These are phyloP conservation scores for Camelina sativa DNA, from an alignment of 345 rosid species.

Conservation along the genomic window DNA sequence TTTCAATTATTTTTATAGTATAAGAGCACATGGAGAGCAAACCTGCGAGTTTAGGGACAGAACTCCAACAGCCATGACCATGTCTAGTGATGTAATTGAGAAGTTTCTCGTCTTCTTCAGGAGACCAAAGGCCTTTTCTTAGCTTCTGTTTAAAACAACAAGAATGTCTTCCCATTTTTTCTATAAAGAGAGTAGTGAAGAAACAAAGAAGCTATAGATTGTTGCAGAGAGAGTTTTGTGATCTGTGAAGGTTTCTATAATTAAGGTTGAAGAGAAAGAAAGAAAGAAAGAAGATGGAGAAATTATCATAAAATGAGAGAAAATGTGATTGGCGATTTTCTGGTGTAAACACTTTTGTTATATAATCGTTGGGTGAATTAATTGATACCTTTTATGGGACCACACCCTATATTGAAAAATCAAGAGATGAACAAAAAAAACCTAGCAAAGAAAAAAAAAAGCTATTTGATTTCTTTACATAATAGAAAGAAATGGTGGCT, in stretches of 20 bases:
- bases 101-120: constrained; percentile 88
- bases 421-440: constrained; percentile 26
- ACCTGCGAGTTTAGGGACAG: constrained; percentile 90
- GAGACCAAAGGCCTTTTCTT: constrained; percentile 93
- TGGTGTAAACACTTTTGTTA: constrained; percentile 39
- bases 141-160: constrained; percentile 77
- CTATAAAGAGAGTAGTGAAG: background rate
- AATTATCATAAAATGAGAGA: constrained; percentile 32
- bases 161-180: constrained; percentile 74
- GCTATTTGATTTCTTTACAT: constrained; percentile 17
- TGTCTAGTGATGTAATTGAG: constrained; percentile 68
- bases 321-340: constrained; percentile 41
- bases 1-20: background rate
- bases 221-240: constrained; percentile 27
- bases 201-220: constrained; percentile 19
- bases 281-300: constrained; percentile 25
- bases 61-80: constrained; percentile 92
- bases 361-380: constrained; percentile 42
- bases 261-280: constrained; percentile 15
- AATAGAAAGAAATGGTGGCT: background rate
- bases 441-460: constrained; percentile 10
- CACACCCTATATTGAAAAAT: constrained; percentile 26
- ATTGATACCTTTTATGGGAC: constrained; percentile 39
- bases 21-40: constrained; percentile 15
- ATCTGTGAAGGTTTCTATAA: constrained; percentile 28